Conservation (phyloP, 805 yeast species). For the Barnettozyma botsteinii region DNA sequence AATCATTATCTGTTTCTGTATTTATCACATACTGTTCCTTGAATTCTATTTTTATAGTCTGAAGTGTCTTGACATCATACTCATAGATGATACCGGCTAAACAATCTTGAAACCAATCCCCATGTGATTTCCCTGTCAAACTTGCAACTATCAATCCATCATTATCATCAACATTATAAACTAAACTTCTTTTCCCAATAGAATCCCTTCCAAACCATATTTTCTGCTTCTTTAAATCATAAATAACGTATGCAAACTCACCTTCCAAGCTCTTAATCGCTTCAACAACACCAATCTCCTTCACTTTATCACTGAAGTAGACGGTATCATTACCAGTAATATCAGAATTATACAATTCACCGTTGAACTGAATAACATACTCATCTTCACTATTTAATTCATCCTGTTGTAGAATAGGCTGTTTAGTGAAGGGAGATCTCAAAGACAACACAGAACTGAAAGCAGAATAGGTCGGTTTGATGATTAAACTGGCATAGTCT, state of each 20-base stretch:
- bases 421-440: slow-evolving; percentile 71
- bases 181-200: slow-evolving; percentile 75
- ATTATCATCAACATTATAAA: slow-evolving; percentile 32
- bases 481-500: slow-evolving; percentile 35
- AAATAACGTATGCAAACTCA: slow-evolving; percentile 67
- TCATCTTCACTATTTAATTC: slow-evolving; percentile 24
- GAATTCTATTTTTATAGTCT: slow-evolving; percentile 17
- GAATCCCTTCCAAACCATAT: slow-evolving; percentile 80
- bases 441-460: slow-evolving; percentile 67
- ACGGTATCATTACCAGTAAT: slow-evolving; percentile 60
- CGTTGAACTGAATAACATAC: slow-evolving; percentile 72
- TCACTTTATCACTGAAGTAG: slow-evolving; percentile 24
- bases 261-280: slow-evolving; percentile 54
- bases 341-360: slow-evolving; percentile 72
- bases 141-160: slow-evolving; percentile 44
- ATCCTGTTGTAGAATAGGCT: slow-evolving; percentile 46
- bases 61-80: slow-evolving; percentile 28
- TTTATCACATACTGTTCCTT: slow-evolving; percentile 18
- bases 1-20: slow-evolving; percentile 17
- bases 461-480: slow-evolving; percentile 13
- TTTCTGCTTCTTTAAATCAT: slow-evolving; percentile 34
- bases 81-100: slow-evolving; percentile 43
- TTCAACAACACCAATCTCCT: slow-evolving; percentile 27
- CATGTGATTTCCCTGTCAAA: slow-evolving; percentile 29
- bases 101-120: slow-evolving; percentile 46